A percentile compares a stretch with the other conserved stretches of the same genome.
These are phyloP conservation scores for Mycena vulgaris DNA, from an alignment of 768 basidiomycete species.

Conservation along the genomic window DNA sequence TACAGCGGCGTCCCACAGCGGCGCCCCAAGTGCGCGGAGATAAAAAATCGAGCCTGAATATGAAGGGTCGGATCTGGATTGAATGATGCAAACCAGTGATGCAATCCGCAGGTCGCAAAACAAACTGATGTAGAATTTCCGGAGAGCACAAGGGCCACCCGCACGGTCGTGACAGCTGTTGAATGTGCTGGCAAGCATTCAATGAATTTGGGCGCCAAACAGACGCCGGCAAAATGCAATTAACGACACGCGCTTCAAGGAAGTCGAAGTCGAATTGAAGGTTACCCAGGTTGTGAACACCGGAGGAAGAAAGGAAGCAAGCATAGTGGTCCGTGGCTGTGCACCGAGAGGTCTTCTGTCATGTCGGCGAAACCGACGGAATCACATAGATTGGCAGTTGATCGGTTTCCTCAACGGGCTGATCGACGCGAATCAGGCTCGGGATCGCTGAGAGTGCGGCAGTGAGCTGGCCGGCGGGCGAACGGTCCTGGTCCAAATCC, in stretches of 20 bases:
- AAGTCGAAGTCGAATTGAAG: constrained; percentile 35
- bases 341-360: constrained; percentile 15
- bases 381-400: constrained; percentile 33
- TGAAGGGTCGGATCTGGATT: constrained; percentile 5
- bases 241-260: constrained; percentile 9
- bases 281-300: constrained; percentile 23
- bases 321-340: constrained; percentile 23
- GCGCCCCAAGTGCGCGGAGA: constrained; percentile 1
- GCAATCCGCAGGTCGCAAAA: constrained; percentile 12
- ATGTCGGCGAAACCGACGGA: constrained; percentile 29
- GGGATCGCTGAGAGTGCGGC: background rate
- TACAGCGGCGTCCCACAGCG: no score
- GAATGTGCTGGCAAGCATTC: background rate
- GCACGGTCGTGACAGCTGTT: background rate
- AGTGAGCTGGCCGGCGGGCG: constrained; percentile 5
- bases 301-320: constrained; percentile 33
- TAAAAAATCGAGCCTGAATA: background rate
- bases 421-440: constrained; percentile 20
- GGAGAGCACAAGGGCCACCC: background rate
- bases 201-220: background rate
- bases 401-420: constrained; percentile 24
- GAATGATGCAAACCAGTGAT: constrained; percentile 27
- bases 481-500: background rate
- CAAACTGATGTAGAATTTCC: constrained; percentile 10
- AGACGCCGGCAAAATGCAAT: constrained; percentile 12